phyloP scores from a whole-genome alignment of 345 rosid species.

The Eucalyptus regnans region DNA sequence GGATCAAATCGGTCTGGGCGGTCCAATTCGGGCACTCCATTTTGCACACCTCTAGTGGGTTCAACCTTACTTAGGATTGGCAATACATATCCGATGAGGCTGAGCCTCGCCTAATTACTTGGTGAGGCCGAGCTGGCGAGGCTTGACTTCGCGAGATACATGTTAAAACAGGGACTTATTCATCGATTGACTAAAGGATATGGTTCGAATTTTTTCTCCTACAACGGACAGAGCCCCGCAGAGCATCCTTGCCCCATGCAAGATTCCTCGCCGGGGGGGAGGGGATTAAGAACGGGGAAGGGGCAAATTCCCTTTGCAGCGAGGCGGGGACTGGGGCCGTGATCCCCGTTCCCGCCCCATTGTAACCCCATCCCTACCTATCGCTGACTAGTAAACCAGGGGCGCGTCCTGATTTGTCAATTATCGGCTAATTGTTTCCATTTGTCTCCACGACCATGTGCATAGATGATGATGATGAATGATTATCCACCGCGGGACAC shows the following conservation, averaged over 20 bases:
- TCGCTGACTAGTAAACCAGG: neutral
- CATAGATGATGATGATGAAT: neutral
- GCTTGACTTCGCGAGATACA: neutral
- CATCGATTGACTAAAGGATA: neutral
- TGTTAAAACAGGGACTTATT: neutral
- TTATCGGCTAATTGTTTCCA: neutral
- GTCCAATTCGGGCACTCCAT: rapidly evolving
- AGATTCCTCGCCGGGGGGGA: neutral
- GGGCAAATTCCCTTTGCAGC: neutral
- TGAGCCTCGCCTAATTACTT: neutral
- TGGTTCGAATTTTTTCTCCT: neutral
- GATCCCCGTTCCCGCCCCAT: neutral
- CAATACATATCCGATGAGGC: neutral
- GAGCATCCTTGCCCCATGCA: neutral
- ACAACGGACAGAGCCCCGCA: neutral
- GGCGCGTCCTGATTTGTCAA: neutral
- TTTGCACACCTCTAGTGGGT: too few relatives aligned
- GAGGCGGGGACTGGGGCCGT: neutral
- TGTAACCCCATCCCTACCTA: neutral
- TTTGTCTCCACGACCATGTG: neutral
- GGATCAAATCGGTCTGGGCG: rapidly evolving
- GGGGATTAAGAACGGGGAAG: rapidly evolving
- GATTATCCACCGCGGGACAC: neutral
- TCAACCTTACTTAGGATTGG: too few relatives aligned
- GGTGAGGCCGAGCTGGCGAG: neutral